Percentiles rank a stretch among this genome's conserved stretches.
Evolutionary conservation across 2,329 filamentous ascomycete species (phyloP).

Genomic region (Pseudocercospora pini-densiflorae): DNA sequence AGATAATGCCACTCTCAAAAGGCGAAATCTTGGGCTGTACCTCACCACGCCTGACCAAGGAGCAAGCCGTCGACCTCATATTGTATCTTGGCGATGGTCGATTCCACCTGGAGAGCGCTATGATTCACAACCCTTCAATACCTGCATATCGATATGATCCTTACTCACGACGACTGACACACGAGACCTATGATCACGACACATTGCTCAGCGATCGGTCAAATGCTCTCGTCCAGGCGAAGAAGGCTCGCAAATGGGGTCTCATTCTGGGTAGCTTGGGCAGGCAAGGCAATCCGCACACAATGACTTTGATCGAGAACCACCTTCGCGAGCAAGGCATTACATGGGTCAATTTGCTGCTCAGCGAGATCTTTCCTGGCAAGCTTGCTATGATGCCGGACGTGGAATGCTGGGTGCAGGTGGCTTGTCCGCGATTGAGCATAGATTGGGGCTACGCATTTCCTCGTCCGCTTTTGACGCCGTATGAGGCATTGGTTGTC

Average conservation of each 20-base stretch:
- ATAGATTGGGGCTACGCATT: constrained; percentile 99
- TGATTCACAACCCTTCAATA: constrained; percentile 95
- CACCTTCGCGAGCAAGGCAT: constrained; percentile 73
- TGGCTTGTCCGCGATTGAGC: constrained; percentile 93
- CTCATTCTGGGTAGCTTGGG: constrained; percentile 92
- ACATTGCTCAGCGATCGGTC: constrained; percentile 85
- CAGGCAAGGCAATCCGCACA: constrained; percentile 93
- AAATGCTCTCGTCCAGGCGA: constrained; percentile 76
- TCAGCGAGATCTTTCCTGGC: constrained; percentile 95
- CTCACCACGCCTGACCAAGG: constrained; percentile 69
- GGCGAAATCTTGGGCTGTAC: constrained; percentile 98
- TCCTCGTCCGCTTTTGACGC: constrained; percentile 81
- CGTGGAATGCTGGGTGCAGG: constrained; percentile 97
- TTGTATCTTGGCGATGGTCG: constrained; percentile 90
- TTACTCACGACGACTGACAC: constrained; percentile 88
- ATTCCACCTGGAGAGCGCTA: constrained; percentile 96
- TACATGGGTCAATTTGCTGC: constrained; percentile 80
- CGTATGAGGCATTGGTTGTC: constrained; percentile 94
- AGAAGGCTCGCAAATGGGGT: constrained; percentile 84
- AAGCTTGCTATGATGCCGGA: constrained; percentile 92
- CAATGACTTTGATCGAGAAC: constrained; percentile 82
- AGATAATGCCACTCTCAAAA: constrained; percentile 89
- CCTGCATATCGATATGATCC: constrained; percentile 97
- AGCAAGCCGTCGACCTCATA: constrained; percentile 71
- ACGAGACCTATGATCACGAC: constrained; percentile 88